phyloP scores from a whole-genome alignment of 2,329 filamentous ascomycete genomes.

The Drechslerella dactyloides region DNA sequence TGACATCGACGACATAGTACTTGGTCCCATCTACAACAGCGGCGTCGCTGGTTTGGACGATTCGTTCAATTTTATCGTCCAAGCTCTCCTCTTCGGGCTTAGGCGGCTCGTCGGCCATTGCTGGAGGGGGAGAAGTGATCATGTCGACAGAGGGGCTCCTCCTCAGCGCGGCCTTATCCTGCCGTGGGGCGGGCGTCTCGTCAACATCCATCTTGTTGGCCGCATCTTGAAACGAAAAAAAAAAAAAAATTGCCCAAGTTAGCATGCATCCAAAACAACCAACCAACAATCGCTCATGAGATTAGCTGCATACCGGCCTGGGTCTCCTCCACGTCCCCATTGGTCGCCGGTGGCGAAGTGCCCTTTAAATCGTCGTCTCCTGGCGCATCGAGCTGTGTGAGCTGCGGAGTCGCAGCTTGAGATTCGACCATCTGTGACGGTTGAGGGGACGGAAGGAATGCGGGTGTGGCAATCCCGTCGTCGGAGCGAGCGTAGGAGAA shows the following conservation, averaged over 20 bases:
- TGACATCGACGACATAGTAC: conserved; percentile 77
- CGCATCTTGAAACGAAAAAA: background rate
- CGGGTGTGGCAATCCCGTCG: conserved; percentile 41
- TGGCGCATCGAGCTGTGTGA: conserved; percentile 35
- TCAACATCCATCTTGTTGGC: conserved; percentile 44
- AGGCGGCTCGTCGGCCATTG: conserved; percentile 17
- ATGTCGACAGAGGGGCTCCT: conserved; percentile 45
- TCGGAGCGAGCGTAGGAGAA: conserved; percentile 44
- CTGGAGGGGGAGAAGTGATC: conserved; percentile 40
- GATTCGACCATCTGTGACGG: conserved; percentile 50
- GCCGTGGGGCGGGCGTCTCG: conserved; percentile 9
- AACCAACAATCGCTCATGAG: background rate
- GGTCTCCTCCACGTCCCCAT: conserved; percentile 11
- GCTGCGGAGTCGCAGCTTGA: conserved; percentile 41
- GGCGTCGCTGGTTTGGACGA: conserved; percentile 61
- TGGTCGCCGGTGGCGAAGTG: background rate
- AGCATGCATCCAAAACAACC: background rate
- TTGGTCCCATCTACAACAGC: conserved; percentile 73
- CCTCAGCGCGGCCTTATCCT: conserved; percentile 16
- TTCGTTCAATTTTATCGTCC: conserved; percentile 74
- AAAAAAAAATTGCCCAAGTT: conserved; percentile 2
- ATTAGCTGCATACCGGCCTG: conserved; percentile 23
- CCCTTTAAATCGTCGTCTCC: conserved; percentile 16
- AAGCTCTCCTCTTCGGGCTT: conserved; percentile 55
- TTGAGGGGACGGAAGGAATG: conserved; percentile 40